Percentiles rank a stretch among this genome's conserved stretches.
phyloP scores from a whole-genome alignment of 306 rosid species.

The Myrica gale region DNA sequence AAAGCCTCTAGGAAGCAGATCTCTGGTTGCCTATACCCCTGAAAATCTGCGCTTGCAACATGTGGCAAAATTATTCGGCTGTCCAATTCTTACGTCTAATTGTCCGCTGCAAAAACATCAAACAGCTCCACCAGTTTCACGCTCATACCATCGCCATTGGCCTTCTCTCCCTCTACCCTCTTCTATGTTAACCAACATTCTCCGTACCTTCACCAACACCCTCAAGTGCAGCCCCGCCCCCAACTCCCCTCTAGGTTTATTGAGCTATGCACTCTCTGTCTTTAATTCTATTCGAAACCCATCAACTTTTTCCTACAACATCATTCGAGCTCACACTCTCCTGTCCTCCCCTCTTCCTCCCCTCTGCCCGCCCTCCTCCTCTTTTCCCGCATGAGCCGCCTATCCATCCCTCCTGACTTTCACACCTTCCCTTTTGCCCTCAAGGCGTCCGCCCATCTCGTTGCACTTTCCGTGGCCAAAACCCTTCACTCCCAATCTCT shows the following conservation, averaged over 20 bases:
- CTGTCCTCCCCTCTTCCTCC: too few relatives aligned
- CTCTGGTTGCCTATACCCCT: too few relatives aligned
- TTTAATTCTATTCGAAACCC: conserved; percentile 54
- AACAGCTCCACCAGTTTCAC: conserved; percentile 57
- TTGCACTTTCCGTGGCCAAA: conserved; percentile 29
- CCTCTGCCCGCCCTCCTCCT: conserved; percentile 49
- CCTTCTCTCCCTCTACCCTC: conserved; percentile 21
- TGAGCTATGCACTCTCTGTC: conserved; percentile 46
- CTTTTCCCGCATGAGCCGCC: conserved; percentile 53
- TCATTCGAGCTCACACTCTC: conserved; percentile 62
- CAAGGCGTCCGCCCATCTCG: conserved; percentile 52
- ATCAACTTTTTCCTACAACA: conserved; percentile 61
- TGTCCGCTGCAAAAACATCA: conserved; percentile 47
- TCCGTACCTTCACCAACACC: conserved; percentile 39
- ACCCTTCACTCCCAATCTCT: conserved; percentile 56
- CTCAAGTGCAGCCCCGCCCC: conserved; percentile 10
- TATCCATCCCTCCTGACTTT: conserved; percentile 56
- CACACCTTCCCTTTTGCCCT: conserved; percentile 68
- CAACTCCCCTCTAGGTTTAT: conserved; percentile 8
- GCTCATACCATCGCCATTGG: conserved; percentile 44
- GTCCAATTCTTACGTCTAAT: background rate
- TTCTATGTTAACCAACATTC: conserved; percentile 34
- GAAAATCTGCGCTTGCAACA: too few relatives aligned
- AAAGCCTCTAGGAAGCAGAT: too few relatives aligned
- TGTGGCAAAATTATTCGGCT: too few relatives aligned